A percentile compares a stretch with the other conserved stretches of the same genome.
These are phyloP conservation scores for Plasmopara halstedii DNA, from an alignment of 352 stramenopile genomes.

Conservation along the genomic window DNA sequence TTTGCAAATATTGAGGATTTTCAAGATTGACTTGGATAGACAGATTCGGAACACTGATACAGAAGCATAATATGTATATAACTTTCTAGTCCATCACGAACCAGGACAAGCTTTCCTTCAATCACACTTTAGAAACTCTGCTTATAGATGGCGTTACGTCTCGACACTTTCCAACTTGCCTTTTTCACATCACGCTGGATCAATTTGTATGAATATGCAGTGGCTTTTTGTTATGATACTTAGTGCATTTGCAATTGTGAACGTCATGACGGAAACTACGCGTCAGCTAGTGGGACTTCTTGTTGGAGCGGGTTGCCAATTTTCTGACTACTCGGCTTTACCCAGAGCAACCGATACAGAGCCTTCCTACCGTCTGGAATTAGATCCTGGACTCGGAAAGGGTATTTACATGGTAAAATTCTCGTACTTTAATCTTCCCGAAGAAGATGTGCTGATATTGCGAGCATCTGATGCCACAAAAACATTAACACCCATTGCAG, in stretches of 20 bases:
- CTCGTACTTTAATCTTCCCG: constrained; percentile 38
- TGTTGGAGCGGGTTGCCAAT: constrained; percentile 40
- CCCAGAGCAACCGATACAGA: constrained; percentile 4
- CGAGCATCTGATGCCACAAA: constrained; percentile 17
- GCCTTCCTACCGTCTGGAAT: constrained; percentile 36
- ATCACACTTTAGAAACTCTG: neutral
- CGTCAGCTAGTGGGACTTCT: constrained; percentile 21
- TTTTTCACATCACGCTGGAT: neutral
- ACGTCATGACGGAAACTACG: constrained; percentile 3
- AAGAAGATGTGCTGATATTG: constrained; percentile 41
- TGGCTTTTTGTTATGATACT: constrained; percentile 9
- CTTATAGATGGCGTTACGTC: constrained; percentile 6
- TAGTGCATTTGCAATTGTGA: constrained; percentile 2
- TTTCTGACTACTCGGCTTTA: constrained; percentile 46
- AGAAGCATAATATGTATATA: neutral
- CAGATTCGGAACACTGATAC: too few relatives aligned
- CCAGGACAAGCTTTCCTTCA: neutral
- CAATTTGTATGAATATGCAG: constrained; percentile 8
- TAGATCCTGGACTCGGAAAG: constrained; percentile 38
- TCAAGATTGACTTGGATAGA: too few relatives aligned
- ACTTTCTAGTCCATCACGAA: neutral
- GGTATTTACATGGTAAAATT: constrained; percentile 63
- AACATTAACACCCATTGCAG: constrained; percentile 2
- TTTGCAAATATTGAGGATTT: too few relatives aligned
- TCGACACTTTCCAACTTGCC: constrained; percentile 21